Evolutionary conservation across 1,139 yeast species (phyloP).

Genomic region (Komagataea norvegica): DNA sequence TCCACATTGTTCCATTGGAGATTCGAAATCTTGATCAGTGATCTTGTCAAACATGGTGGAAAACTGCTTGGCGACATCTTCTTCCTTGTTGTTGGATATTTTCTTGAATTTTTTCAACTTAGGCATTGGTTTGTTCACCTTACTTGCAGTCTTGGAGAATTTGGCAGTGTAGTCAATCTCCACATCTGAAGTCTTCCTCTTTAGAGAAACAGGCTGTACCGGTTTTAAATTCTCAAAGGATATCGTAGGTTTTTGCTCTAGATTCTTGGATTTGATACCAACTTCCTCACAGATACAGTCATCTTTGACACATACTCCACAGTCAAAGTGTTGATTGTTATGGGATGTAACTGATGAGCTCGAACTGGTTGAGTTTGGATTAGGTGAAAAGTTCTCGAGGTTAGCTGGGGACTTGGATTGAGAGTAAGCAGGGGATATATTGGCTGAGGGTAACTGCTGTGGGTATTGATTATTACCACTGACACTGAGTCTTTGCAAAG

Average conservation of each 20-base stretch:
- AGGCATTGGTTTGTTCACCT: slow-evolving; percentile 22
- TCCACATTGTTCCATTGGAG: slow-evolving; percentile 80
- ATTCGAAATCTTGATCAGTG: slow-evolving; percentile 31
- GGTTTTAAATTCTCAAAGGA: slow-evolving; percentile 43
- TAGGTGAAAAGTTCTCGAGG: slow-evolving; percentile 13
- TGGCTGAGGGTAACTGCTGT: slow-evolving; percentile 4
- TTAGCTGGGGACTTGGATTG: slow-evolving; percentile 12
- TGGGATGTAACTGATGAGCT: slow-evolving; percentile 13
- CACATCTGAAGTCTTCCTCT: slow-evolving; percentile 29
- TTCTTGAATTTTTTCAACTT: slow-evolving; percentile 21
- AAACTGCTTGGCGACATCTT: slow-evolving; percentile 21
- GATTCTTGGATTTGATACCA: slow-evolving; percentile 41
- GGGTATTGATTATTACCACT: slow-evolving; percentile 6
- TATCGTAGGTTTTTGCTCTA: slow-evolving; percentile 8
- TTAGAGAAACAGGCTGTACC: slow-evolving; percentile 56
- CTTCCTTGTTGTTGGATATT: slow-evolving; percentile 10
- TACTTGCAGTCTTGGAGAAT: slow-evolving; percentile 29
- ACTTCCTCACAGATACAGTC: slow-evolving; percentile 65
- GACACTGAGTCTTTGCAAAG: slow-evolving; percentile 9
- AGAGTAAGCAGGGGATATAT: slow-evolving; percentile 9
- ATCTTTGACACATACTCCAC: slow-evolving; percentile 67
- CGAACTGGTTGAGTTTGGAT: slow-evolving; percentile 20
- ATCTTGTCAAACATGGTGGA: slow-evolving; percentile 26
- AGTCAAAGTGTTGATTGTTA: slow-evolving; percentile 34
- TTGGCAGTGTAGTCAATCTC: slow-evolving; percentile 55